Evolutionary conservation across 78 protist species (phyloP), one percentile per base, ranked within the genome.

Genomic region (Dictyostelium firmibasis): DNA sequence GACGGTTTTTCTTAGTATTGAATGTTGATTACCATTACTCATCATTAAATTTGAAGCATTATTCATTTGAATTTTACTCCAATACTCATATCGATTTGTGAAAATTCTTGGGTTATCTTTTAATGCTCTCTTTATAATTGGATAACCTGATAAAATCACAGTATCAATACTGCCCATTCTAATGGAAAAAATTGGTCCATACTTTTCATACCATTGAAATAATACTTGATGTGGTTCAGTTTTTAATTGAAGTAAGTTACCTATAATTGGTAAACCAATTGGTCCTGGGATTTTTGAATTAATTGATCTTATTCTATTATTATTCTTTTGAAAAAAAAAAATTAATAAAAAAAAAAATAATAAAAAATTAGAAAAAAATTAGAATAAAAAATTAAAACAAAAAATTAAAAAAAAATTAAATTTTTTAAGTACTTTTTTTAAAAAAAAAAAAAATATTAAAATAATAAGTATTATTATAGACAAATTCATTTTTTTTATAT

Each of bases 11-110:
- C 50, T 77, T 16, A 79, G 25, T 6, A 38, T 77, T 36, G 29
- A 78, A 84, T 84, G 69, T 14, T 62, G 23, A 0, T 53, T 82
- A 1, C 93, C 93, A 79, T 88, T 88, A 1, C 74, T 44, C 38
- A 13, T 47, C n/a, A 64, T 64, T 64, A 25, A 64, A 64, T 3
- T 53, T 14, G n/a, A n/a, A n/a, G n/a, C n/a, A n/a, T n/a, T n/a
- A n/a, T n/a, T n/a, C n/a, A n/a, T n/a, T n/a, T n/a, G n/a, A 43
- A 27, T 78, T 38, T 7, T 20, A 38, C 27, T 20, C 64, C 84
- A 44, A 78, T 53, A 53, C 6, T 53, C 25, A 53, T 18, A 53
- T 18, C 64, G 14, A 18, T 53, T 53, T 53, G 1, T 0, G 20
- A 53, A 53, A 18, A 18, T 20, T 14, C 6, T 53, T 53, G 64